Percentiles rank a stretch among this genome's conserved stretches.
These are phyloP conservation scores for Kwoniella dendrophila DNA, from an alignment of 768 basidiomycete species.

Conservation along the genomic window DNA sequence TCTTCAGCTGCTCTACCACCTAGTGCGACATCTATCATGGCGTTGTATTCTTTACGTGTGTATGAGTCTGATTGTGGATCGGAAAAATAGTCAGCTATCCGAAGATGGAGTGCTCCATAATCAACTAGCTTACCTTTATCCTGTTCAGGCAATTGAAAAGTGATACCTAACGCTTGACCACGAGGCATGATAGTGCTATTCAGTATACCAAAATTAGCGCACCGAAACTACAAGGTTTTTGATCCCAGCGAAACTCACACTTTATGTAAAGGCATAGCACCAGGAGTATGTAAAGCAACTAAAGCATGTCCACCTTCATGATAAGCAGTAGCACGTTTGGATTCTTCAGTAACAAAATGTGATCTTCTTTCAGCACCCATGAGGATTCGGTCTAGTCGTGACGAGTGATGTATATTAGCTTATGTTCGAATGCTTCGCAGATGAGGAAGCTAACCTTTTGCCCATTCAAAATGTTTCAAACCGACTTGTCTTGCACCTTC, in stretches of 20 bases:
- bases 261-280: constrained; percentile 95
- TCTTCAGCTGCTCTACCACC: constrained; percentile 96
- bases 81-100: no score
- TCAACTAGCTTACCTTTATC: constrained; percentile 47
- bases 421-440: not conserved
- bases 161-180: constrained; percentile 80
- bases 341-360: constrained; percentile 81
- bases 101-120: not conserved
- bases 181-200: constrained; percentile 85
- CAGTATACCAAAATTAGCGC: no score
- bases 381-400: constrained; percentile 78
- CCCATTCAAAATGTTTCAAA: constrained; percentile 93
- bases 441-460: constrained; percentile 64
- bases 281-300: constrained; percentile 90
- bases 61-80: constrained; percentile 56
- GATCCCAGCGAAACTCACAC: constrained; percentile 60
- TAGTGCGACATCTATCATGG: constrained; percentile 82
- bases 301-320: constrained; percentile 92
- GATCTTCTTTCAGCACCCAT: constrained; percentile 96
- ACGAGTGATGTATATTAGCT: not conserved
- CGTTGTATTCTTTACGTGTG: constrained; percentile 55
- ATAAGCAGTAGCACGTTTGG: constrained; percentile 88
- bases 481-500: constrained; percentile 73
- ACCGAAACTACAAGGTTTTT: no score
- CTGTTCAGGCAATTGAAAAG: constrained; percentile 57